Base-by-base conservation (phyloP, 2,329 filamentous ascomycete species). In the Ascochyta koolunga region DNA sequence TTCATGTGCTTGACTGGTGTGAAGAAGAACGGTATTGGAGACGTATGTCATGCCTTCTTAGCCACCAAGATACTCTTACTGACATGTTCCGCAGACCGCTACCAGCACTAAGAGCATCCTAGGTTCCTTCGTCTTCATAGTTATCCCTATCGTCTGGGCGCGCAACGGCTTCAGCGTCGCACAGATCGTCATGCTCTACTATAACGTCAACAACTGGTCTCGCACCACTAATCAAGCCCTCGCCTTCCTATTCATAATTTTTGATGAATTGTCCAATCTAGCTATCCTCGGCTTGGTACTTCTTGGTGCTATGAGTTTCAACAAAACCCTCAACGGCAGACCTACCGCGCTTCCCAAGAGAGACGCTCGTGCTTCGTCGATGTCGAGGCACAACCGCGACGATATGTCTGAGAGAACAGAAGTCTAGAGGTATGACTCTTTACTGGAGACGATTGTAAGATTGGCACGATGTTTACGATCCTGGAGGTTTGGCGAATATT, bases 191-290 rank as follows among this genome's bases (percentile, higher is more conserved):
- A 41, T 62, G 27, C 38, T 64, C 13, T 62, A 62, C 37, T 32
- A 46, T 37, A 37, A 64, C 41, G 38, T 50, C 9, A 58, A 52
- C 27, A 36, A 31, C 21, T 64, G 55, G 52, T 62, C 61, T 6
- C 57, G 56, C 35, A 62, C 54, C 10, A 62, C 61, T 15, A 64
- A 60, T 33, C 56, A 58, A 7, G 61, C 61, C 2, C 51, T 64
- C 3, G 59, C 61, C 1, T 64, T 64, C 36, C 31, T 64, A 16
- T 64, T 64, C 59, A 64, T 64, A 48, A 60, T 64, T 52, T 64
- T 63, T 19, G 59, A 51, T 7, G 54, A 63, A 46, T 31, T 63
- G 2, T 47, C 50, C 22, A 49, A 63, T 15, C 39, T 63, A 7
- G 59, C 53, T 1, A 56, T 63, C 24, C 36, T 63, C 1, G 55